These are phyloP conservation scores for Fusarium continuum DNA, from an alignment of 2,329 filamentous ascomycete species.

Conservation along the genomic window DNA sequence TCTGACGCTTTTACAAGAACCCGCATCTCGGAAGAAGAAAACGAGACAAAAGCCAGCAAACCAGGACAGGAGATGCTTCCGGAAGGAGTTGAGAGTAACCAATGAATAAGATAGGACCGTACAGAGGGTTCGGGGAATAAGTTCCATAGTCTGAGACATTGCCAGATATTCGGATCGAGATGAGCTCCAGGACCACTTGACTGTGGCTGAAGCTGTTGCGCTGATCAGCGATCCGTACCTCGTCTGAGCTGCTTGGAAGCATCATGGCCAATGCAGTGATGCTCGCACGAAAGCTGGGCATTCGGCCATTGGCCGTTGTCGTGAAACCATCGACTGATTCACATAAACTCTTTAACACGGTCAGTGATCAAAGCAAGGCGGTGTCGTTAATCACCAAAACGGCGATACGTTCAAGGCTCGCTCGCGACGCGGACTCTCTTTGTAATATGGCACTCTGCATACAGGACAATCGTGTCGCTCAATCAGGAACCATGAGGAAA, in stretches of 20 bases:
- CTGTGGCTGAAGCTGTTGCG: constrained; percentile 4
- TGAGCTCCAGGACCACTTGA: background rate
- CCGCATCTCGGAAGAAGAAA: background rate
- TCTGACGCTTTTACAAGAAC: constrained; percentile 22
- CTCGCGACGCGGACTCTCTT: constrained; percentile 10
- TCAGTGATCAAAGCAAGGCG: constrained; percentile 13
- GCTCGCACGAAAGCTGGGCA: background rate
- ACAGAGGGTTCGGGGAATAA: background rate
- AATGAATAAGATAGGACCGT: background rate
- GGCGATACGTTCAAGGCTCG: constrained; percentile 29
- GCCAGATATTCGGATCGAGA: constrained; percentile 1
- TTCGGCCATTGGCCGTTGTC: background rate
- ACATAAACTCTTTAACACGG: background rate
- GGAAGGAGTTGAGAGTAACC: background rate
- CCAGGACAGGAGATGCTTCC: background rate
- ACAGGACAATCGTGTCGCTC: constrained; percentile 52
- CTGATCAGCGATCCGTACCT: background rate
- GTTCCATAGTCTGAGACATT: constrained; percentile 3
- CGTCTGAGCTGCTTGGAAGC: constrained; percentile 8
- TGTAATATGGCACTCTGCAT: constrained; percentile 50
- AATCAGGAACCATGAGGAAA: constrained; percentile 52
- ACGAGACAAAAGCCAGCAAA: background rate
- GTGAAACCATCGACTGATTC: constrained; percentile 1
- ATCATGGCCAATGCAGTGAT: background rate
- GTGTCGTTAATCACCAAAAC: constrained; percentile 34